Base-by-base conservation (phyloP, 2,329 filamentous ascomycete genomes). In the Cadophora malorum region DNA sequence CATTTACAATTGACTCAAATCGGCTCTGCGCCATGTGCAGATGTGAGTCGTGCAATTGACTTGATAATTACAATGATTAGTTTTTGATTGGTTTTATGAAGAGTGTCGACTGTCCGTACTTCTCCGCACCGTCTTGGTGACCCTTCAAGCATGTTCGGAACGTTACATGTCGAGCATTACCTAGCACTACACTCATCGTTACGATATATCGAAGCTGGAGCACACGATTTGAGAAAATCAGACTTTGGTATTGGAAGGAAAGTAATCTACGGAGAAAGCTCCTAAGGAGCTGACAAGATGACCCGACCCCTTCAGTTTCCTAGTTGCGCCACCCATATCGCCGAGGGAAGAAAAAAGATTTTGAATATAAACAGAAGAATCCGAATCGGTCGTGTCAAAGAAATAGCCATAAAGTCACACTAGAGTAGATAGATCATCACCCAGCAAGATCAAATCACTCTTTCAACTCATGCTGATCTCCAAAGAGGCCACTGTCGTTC, bases 381-480 rank as follows among this genome's bases (percentile, higher is more conserved):
- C 63, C 67, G 63, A 70, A 33, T 68, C 60, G 64, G 62, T 73
- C 70, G 55, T 72, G 31, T 65, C 64, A 59, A 33, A 21, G 53
- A 35, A 55, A 59, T 47, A 28, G 59, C 31, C 47, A 45, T 56
- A 59, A 55, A 58, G 53, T 49, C 45, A 64, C n/a, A 52, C 21
- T n/a, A 45, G 28, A 35, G 61, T 23, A 47, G 66, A 50, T 58
- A 63, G 58, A 52, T 67, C 60, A 38, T 69, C 69, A 65, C 56
- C 58, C 53, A 52, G 62, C 58, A 58, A 70, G 62, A 68, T 63
- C 66, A 60, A 35, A 72, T 73, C 64, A 74, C 61, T 86, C 84
- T 72, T 81, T 83, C 35, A 86, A 84, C 63, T 85, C 86, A 72
- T 88, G 82, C 73, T 87, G 84, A 71, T 89, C 86, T 23, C 85